A percentile compares a stretch with the other conserved stretches of the same genome.
These are phyloP conservation scores for Gracilaria domingensis DNA, from an alignment of 23 red algal species.

Conservation along the genomic window DNA sequence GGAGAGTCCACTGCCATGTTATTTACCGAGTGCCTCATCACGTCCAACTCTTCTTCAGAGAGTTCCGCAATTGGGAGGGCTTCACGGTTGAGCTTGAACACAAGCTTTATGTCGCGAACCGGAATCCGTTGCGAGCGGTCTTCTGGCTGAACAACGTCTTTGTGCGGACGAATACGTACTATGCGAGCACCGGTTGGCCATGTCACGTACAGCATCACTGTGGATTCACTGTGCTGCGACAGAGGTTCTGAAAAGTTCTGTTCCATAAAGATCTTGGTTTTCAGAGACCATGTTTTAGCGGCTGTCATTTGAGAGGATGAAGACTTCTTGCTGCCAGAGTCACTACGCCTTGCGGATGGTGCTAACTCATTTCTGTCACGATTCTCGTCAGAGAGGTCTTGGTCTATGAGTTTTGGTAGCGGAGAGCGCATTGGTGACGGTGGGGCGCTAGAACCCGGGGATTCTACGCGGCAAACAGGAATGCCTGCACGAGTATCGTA, in stretches of 20 bases:
- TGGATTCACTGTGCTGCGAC: conserved; percentile 52
- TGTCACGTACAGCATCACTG: conserved; percentile 52
- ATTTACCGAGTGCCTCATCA: conserved; percentile 30
- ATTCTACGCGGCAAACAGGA: conserved; percentile 51
- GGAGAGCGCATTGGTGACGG: conserved; percentile 33
- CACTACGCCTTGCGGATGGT: background rate
- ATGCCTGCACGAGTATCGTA: conserved; percentile 39
- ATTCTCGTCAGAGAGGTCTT: background rate
- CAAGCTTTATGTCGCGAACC: conserved; percentile 21
- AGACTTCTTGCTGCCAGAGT: background rate
- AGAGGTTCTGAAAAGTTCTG: conserved; percentile 18
- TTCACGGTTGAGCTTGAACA: conserved; percentile 32
- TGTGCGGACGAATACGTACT: conserved; percentile 51
- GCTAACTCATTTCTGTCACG: background rate
- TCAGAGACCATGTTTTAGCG: conserved; percentile 49
- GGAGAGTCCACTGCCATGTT: conserved; percentile 36
- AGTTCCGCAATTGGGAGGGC: conserved; percentile 26
- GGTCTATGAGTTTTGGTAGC: background rate
- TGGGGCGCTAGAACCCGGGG: conserved; percentile 46
- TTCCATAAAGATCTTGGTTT: conserved; percentile 65
- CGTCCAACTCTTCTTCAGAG: conserved; percentile 47
- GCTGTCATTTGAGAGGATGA: conserved; percentile 15
- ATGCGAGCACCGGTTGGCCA: conserved; percentile 66
- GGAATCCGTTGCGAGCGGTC: conserved; percentile 18
- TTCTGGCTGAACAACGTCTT: conserved; percentile 21